A percentile compares a stretch with the other conserved stretches of the same genome.
Evolutionary conservation across 2,329 filamentous ascomycete genomes (phyloP).

Genomic region (Penicillium sp.): DNA sequence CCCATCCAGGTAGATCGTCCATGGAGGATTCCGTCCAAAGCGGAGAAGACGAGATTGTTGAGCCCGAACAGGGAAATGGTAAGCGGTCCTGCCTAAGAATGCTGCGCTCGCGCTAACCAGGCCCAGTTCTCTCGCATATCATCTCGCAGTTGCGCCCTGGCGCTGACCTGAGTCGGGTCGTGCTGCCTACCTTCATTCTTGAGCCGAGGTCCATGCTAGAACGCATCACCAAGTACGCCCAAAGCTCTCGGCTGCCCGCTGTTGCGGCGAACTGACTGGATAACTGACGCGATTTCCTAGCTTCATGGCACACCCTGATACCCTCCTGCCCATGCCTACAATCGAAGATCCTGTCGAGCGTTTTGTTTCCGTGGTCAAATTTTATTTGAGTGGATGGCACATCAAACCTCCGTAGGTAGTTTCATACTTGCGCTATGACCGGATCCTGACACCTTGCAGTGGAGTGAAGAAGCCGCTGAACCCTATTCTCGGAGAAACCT

Average conservation of each 20-base stretch:
- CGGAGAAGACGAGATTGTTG: slow-evolving; percentile 76
- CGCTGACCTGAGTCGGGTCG: slow-evolving; percentile 90
- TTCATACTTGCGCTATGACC: neutral
- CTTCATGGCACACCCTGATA: slow-evolving; percentile 99
- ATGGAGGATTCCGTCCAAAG: slow-evolving; percentile 53
- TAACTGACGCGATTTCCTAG: slow-evolving; percentile 46
- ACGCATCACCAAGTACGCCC: slow-evolving; percentile 88
- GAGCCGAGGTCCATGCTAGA: slow-evolving; percentile 98
- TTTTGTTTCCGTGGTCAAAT: slow-evolving; percentile 94
- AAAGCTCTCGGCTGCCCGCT: neutral
- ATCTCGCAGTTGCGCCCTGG: slow-evolving; percentile 95
- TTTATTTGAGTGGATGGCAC: slow-evolving; percentile 98
- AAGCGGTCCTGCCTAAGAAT: slow-evolving; percentile 19
- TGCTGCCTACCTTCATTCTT: slow-evolving; percentile 94
- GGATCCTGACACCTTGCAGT: slow-evolving; percentile 46
- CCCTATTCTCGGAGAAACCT: slow-evolving; percentile 91
- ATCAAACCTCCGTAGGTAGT: slow-evolving; percentile 85
- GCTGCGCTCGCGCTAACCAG: neutral
- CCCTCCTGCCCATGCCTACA: slow-evolving; percentile 79
- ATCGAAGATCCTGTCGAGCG: slow-evolving; percentile 86
- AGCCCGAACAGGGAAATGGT: slow-evolving; percentile 94
- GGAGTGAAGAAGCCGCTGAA: slow-evolving; percentile 98
- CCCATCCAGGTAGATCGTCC: slow-evolving; percentile 53
- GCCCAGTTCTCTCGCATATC: slow-evolving; percentile 85
- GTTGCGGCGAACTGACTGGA: neutral